phyloP scores from a whole-genome alignment of 1,139 yeast species.

The Sugiyamaella pinicola region DNA sequence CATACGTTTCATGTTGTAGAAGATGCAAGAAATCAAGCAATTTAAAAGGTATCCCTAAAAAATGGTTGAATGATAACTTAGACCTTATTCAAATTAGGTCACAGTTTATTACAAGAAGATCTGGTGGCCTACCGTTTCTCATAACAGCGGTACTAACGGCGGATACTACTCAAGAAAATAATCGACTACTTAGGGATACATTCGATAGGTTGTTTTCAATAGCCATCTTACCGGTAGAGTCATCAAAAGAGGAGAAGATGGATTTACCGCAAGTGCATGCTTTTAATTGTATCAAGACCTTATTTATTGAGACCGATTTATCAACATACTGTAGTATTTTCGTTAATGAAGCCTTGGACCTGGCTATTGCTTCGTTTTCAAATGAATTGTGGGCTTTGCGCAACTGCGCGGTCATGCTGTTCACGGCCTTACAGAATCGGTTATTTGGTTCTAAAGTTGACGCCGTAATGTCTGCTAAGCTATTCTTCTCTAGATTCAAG shows the following conservation, averaged over 20 bases:
- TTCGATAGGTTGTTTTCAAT: slow-evolving; percentile 55
- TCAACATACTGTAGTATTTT: slow-evolving; percentile 54
- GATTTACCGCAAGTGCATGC: slow-evolving; percentile 95
- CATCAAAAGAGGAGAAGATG: slow-evolving; percentile 52
- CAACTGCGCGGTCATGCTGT: slow-evolving; percentile 92
- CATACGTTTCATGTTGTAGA: slow-evolving; percentile 64
- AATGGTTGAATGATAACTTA: slow-evolving; percentile 62
- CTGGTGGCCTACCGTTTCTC: slow-evolving; percentile 87
- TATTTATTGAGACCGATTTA: slow-evolving; percentile 70
- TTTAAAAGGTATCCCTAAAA: slow-evolving; percentile 43
- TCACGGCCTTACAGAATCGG: slow-evolving; percentile 77
- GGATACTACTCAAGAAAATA: slow-evolving; percentile 44
- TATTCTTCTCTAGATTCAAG: slow-evolving; percentile 67
- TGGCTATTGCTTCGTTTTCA: slow-evolving; percentile 64
- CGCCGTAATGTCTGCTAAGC: slow-evolving; percentile 56
- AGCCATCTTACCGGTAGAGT: slow-evolving; percentile 53
- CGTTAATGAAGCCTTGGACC: slow-evolving; percentile 58
- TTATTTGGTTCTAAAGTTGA: slow-evolving; percentile 64
- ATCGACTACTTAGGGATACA: slow-evolving; percentile 49
- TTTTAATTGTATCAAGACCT: slow-evolving; percentile 74
- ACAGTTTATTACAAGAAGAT: slow-evolving; percentile 78
- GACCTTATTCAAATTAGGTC: slow-evolving; percentile 56
- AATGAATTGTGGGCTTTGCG: slow-evolving; percentile 80
- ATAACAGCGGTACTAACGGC: slow-evolving; percentile 73
- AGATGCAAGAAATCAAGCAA: slow-evolving; percentile 49